Evolutionary conservation across 2,329 filamentous ascomycete genomes (phyloP), one percentile per base, ranked within the genome.

Genomic region (Zasmidium cellare): DNA sequence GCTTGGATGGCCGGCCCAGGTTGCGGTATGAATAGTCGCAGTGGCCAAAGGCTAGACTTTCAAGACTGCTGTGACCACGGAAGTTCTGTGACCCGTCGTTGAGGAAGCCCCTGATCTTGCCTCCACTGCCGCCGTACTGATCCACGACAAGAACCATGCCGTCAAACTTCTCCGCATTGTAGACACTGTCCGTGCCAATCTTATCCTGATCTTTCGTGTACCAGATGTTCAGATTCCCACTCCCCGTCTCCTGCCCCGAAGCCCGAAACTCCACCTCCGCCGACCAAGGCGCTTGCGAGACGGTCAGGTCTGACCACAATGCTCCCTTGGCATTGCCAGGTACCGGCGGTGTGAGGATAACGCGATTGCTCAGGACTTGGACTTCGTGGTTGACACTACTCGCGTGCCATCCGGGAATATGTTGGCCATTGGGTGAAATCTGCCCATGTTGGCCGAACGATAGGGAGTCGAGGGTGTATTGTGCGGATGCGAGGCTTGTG

Each of bases 211-310:
- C 83, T 67, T 85, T 87, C 53, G 85, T 87, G 70, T 96, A 91
- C 94, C 94, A 99, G 69, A 99, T 82, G 75, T 97, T 93, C 66
- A 99, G 79, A 76, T 96, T 97, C 50, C 94, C 94, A 57, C 88
- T 87, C 51, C 87, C 91, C 66, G 90, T 82, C 71, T 97, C 94
- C 62, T 89, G 88, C 7, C 94, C 94, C 60, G 85, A 91, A 53
- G 87, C 90, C 65, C 94, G 86, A 76, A 99, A 97, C 71, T 94
- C 88, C 66, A 97, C 81, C 70, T 96, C 90, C 51, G 87, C 86
- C 9, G 85, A 83, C 92, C 92, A 99, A 20, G 67, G 64, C 12
- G 58, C 49, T 59, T 87, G 79, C 66, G 84, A 75, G 50, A 89
- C 80, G 31, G 82, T 70, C 58, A 80, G 79, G 62, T 92, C 85